Conservation (phyloP, 1,284 basidiomycete species). For the Vanrija pseudolonga region DNA sequence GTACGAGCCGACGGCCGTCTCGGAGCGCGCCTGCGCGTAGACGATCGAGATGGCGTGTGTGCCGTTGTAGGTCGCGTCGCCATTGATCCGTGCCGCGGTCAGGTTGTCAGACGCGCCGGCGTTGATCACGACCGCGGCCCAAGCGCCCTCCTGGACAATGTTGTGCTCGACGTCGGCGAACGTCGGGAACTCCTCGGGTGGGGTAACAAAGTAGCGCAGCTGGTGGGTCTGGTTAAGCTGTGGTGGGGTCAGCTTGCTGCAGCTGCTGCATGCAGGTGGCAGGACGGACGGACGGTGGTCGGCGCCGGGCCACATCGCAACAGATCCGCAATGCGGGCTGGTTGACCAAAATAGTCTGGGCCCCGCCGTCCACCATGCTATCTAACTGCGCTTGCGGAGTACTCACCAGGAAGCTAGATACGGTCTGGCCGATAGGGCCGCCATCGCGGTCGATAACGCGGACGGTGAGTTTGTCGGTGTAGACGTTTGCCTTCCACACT, state of each 20-base stretch:
- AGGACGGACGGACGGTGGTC: neutral
- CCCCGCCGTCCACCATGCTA: too few relatives aligned
- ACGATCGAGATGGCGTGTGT: constrained; percentile 32
- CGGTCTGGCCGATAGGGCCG: constrained; percentile 46
- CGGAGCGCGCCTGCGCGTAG: constrained; percentile 48
- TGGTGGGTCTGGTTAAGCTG: constrained; percentile 17
- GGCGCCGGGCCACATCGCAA: neutral
- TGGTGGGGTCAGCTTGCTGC: constrained; percentile 1
- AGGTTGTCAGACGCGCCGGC: constrained; percentile 30
- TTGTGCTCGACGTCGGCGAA: constrained; percentile 25
- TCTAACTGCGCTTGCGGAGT: too few relatives aligned
- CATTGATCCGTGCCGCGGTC: constrained; percentile 28
- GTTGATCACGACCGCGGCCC: constrained; percentile 44
- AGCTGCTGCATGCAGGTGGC: too few relatives aligned
- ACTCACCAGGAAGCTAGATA: constrained; percentile 16
- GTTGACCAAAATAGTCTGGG: too few relatives aligned
- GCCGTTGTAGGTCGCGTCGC: constrained; percentile 34
- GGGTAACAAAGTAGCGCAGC: constrained; percentile 36
- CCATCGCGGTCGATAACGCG: constrained; percentile 54
- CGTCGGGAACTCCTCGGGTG: constrained; percentile 31
- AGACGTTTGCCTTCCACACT: constrained; percentile 42
- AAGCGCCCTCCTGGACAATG: constrained; percentile 43
- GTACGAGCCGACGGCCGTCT: constrained; percentile 45
- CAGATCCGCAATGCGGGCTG: neutral
- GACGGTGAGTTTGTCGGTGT: constrained; percentile 50